phyloP scores from a whole-genome alignment of 148 eudicot species.

The Nepenthes mirabilis region DNA sequence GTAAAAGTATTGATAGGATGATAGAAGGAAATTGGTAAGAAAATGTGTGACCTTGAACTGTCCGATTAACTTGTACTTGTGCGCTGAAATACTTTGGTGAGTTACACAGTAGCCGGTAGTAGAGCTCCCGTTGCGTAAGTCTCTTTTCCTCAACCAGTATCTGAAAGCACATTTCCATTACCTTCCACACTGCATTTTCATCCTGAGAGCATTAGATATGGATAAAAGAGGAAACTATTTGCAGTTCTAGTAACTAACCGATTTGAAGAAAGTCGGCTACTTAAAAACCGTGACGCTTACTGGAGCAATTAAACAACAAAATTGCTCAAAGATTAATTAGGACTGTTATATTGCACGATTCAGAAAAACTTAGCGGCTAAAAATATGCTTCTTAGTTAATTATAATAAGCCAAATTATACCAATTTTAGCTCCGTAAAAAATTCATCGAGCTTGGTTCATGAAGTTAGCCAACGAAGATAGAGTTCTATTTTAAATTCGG shows the following conservation, averaged over 20 bases:
- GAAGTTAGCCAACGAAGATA: not conserved
- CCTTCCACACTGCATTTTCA: slow-evolving; percentile 69
- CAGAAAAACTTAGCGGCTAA: no score
- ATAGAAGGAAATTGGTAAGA: not conserved
- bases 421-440: no score
- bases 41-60: slow-evolving; percentile 57
- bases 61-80: slow-evolving; percentile 68
- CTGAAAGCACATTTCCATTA: slow-evolving; percentile 86
- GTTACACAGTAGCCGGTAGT: slow-evolving; percentile 68
- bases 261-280: not conserved
- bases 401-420: no score
- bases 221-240: not conserved
- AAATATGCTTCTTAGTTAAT: no score
- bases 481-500: not conserved
- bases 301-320: no score
- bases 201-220: not conserved
- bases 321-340: no score
- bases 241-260: not conserved
- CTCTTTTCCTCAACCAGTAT: slow-evolving; percentile 69
- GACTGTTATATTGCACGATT: no score
- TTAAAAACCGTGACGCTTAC: no score
- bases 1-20: not conserved
- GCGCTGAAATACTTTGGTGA: slow-evolving; percentile 81
- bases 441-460: no score
- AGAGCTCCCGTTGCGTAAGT: slow-evolving; percentile 84